phyloP scores from a whole-genome alignment of 345 rosid genomes.

The Noccaea bulbosa region DNA sequence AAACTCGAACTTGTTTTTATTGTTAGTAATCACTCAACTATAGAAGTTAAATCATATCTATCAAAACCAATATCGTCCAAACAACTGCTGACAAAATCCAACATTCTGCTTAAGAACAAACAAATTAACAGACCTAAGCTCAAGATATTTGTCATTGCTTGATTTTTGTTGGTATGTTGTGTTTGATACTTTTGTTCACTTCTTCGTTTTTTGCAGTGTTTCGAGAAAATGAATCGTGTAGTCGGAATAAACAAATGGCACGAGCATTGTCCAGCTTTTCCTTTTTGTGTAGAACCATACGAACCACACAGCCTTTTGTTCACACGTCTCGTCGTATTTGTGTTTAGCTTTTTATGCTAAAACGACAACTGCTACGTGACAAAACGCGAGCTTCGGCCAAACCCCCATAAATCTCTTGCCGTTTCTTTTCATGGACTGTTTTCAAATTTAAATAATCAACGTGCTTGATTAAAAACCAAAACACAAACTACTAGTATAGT shows the following conservation, averaged over 20 bases:
- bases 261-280: conserved; percentile 36
- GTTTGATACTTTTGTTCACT: conserved; percentile 25
- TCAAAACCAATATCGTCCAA: conserved; percentile 32
- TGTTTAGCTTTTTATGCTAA: conserved; percentile 31
- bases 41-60: conserved; percentile 26
- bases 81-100: conserved; percentile 27
- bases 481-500: background rate
- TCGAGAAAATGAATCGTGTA: conserved; percentile 9
- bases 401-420: conserved; percentile 41
- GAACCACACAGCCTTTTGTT: conserved; percentile 44
- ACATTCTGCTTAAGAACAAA: conserved; percentile 19
- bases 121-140: conserved; percentile 18
- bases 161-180: conserved; percentile 33
- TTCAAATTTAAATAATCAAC: conserved; percentile 3
- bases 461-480: background rate
- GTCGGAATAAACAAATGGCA: conserved; percentile 32
- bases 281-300: conserved; percentile 40
- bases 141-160: conserved; percentile 28
- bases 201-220: background rate
- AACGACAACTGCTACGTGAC: conserved; percentile 47
- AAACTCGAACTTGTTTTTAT: background rate
- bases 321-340: conserved; percentile 49
- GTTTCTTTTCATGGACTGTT: conserved; percentile 32
- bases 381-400: conserved; percentile 49
- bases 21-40: background rate